Evolutionary conservation across 2,329 filamentous ascomycete genomes (phyloP).

Genomic region (Paecilomyces sp.): DNA sequence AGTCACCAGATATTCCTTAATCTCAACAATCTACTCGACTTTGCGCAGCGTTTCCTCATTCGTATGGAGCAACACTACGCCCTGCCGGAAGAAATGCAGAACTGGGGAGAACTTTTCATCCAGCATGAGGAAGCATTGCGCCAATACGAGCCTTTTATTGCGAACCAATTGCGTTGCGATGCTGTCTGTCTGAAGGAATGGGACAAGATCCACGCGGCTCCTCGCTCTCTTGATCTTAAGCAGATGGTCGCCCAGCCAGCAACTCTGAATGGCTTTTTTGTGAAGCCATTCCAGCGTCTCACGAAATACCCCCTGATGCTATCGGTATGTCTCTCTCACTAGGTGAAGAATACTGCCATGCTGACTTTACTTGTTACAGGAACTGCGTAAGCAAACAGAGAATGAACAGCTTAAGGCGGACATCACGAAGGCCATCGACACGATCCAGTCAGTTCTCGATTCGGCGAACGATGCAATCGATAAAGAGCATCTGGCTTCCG

Average conservation of each 20-base stretch:
- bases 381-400: constrained; percentile 77
- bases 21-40: constrained; percentile 88
- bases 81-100: constrained; percentile 65
- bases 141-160: constrained; percentile 95
- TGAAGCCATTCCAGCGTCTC: constrained; percentile 94
- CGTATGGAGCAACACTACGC: constrained; percentile 93
- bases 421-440: constrained; percentile 68
- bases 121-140: constrained; percentile 79
- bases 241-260: constrained; percentile 81
- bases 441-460: constrained; percentile 72
- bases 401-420: constrained; percentile 65
- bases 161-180: constrained; percentile 88
- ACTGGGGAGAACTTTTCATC: constrained; percentile 91
- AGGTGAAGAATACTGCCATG: neutral
- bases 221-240: constrained; percentile 56
- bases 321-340: constrained; percentile 49
- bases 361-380: constrained; percentile 42
- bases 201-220: constrained; percentile 70
- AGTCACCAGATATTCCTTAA: constrained; percentile 96
- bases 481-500: constrained; percentile 75
- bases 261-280: constrained; percentile 80
- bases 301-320: constrained; percentile 91
- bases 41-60: constrained; percentile 90
- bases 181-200: constrained; percentile 77
- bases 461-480: constrained; percentile 89